Evolutionary conservation across 352 stramenopile species (phyloP).

Genomic region (Pythium periplocum): DNA sequence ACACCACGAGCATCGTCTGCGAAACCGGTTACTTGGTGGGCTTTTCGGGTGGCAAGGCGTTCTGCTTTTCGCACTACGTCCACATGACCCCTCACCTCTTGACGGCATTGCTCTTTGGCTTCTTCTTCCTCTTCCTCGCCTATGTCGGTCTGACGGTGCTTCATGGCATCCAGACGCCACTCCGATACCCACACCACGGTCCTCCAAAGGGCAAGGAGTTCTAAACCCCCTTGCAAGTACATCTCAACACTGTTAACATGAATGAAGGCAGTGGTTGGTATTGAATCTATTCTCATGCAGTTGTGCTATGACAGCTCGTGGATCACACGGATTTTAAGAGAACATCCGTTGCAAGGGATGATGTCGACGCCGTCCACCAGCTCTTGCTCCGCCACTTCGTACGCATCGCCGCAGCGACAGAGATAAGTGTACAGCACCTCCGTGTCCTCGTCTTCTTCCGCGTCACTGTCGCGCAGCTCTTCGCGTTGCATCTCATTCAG

Average conservation of each 20-base stretch:
- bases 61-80: constrained; percentile 85
- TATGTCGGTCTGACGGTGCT: constrained; percentile 69
- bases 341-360: constrained; percentile 76
- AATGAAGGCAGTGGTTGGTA: too few relatives aligned
- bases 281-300: too few relatives aligned
- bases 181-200: constrained; percentile 60
- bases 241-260: too few relatives aligned
- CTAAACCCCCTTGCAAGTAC: constrained; percentile 18
- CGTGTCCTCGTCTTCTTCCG: constrained; percentile 25
- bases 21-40: constrained; percentile 59
- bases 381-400: constrained; percentile 62
- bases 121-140: constrained; percentile 78
- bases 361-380: constrained; percentile 60
- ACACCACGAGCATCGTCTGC: constrained; percentile 35
- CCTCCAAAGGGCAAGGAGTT: constrained; percentile 83
- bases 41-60: constrained; percentile 46
- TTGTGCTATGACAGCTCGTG: too few relatives aligned
- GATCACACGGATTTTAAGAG: constrained; percentile 65
- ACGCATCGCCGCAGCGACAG: constrained; percentile 71
- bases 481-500: constrained; percentile 40
- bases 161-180: constrained; percentile 72
- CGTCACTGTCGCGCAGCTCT: constrained; percentile 9
- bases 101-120: constrained; percentile 62
- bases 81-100: constrained; percentile 78
- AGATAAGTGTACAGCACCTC: constrained; percentile 51